Conservation (phyloP, 257 asterid species). For the Penstemon eatonii region DNA sequence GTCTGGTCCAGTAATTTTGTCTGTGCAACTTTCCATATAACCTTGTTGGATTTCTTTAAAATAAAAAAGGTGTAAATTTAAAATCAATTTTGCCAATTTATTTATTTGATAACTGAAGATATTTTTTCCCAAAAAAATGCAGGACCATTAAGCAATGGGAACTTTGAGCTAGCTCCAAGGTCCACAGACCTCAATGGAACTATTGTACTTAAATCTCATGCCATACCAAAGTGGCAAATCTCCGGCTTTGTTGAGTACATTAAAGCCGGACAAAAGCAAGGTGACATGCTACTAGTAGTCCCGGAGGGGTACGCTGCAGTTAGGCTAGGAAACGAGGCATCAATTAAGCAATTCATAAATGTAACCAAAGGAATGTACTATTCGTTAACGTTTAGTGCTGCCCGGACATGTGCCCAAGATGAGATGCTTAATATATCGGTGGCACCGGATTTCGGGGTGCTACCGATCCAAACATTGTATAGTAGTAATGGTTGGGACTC, state of each 20-base stretch:
- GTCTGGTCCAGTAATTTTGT: conserved; percentile 32
- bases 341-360: conserved; percentile 59
- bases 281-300: conserved; percentile 88
- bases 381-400: conserved; percentile 84
- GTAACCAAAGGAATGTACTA: conserved; percentile 81
- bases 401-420: conserved; percentile 91
- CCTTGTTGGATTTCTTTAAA: conserved; percentile 17
- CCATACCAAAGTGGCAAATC: conserved; percentile 72
- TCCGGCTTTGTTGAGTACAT: conserved; percentile 94
- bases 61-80: no score
- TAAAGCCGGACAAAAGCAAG: conserved; percentile 92
- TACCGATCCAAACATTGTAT: conserved; percentile 82
- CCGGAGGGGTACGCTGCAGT: conserved; percentile 94
- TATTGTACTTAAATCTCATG: conserved; percentile 52
- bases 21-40: conserved; percentile 29
- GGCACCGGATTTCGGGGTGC: conserved; percentile 74
- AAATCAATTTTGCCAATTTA: no score
- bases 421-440: conserved; percentile 75
- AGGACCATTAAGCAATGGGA: conserved; percentile 81
- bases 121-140: conserved; percentile 15
- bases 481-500: conserved; percentile 97
- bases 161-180: conserved; percentile 70
- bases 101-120: neutral
- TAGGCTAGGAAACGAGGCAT: conserved; percentile 92
- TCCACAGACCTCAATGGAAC: conserved; percentile 68